A percentile compares a stretch with the other conserved stretches of the same genome.
Conservation (phyloP, 192 early-diverging fungal species). For the Podochytrium sp. region DNA sequence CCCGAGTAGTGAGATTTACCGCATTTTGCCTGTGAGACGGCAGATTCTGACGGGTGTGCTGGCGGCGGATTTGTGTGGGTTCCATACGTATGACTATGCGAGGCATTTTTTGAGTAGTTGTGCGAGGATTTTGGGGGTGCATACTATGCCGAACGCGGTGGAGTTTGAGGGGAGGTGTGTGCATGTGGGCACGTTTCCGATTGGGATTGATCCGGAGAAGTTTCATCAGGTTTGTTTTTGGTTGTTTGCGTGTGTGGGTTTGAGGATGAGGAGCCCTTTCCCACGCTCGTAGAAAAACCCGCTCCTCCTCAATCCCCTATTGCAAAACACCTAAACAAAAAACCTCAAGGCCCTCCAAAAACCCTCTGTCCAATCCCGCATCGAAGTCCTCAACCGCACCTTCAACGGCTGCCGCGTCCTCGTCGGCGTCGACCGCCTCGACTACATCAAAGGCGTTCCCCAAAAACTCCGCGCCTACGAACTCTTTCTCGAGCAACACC, state of each 20-base stretch:
- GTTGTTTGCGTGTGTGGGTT: no score
- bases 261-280: no score
- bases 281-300: no score
- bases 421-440: constrained; percentile 96
- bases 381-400: constrained; percentile 74
- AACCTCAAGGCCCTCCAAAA: neutral
- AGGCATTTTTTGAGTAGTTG: constrained; percentile 98
- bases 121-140: constrained; percentile 92
- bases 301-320: no score
- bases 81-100: constrained; percentile 99
- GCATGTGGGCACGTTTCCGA: constrained; percentile 98
- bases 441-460: constrained; percentile 99
- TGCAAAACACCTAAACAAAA: no score
- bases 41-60: constrained; percentile 94
- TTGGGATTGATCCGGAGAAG: constrained; percentile 97
- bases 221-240: constrained; percentile 69
- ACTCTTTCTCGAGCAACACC: constrained; percentile 84
- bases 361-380: constrained; percentile 30
- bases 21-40: constrained; percentile 65
- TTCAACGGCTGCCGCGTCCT: constrained; percentile 90
- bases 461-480: constrained; percentile 98
- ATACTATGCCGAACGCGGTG: constrained; percentile 91
- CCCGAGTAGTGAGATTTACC: constrained; percentile 95
- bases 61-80: constrained; percentile 90
- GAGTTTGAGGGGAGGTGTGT: constrained; percentile 92